Evolutionary conservation across 2,329 filamentous ascomycete genomes (phyloP).

Genomic region (Trichoderma sp.): DNA sequence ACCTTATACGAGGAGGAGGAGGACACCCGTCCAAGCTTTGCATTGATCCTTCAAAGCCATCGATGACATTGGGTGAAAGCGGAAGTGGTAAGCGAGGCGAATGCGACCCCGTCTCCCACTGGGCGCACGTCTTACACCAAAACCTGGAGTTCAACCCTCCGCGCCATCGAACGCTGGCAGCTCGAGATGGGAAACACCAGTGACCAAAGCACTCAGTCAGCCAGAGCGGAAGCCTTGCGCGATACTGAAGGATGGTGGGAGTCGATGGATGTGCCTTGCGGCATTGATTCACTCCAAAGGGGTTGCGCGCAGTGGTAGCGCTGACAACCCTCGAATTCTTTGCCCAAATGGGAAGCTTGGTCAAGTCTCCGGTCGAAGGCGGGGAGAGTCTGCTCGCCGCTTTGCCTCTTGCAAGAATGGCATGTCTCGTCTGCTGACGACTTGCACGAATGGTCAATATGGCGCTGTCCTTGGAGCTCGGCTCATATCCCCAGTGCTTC

Average conservation of each 20-base stretch:
- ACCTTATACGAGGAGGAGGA: neutral
- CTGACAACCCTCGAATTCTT: conserved; percentile 11
- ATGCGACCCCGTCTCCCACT: neutral
- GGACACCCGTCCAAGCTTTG: neutral
- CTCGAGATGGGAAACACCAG: neutral
- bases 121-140: neutral
- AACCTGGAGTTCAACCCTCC: neutral
- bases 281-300: neutral
- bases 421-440: neutral
- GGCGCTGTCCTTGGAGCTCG: too few relatives aligned
- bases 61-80: neutral
- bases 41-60: neutral
- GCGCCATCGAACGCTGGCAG: neutral
- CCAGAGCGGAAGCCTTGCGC: neutral
- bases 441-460: neutral
- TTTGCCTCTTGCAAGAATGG: neutral
- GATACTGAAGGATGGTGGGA: neutral
- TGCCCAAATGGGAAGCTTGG: conserved; percentile 6
- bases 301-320: neutral
- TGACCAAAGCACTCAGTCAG: neutral
- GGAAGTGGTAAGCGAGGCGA: neutral
- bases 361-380: neutral
- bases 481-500: too few relatives aligned
- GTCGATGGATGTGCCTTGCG: neutral
- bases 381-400: neutral